These are phyloP conservation scores for Botrytis elliptica DNA, from an alignment of 2,329 filamentous ascomycete species.

Conservation along the genomic window DNA sequence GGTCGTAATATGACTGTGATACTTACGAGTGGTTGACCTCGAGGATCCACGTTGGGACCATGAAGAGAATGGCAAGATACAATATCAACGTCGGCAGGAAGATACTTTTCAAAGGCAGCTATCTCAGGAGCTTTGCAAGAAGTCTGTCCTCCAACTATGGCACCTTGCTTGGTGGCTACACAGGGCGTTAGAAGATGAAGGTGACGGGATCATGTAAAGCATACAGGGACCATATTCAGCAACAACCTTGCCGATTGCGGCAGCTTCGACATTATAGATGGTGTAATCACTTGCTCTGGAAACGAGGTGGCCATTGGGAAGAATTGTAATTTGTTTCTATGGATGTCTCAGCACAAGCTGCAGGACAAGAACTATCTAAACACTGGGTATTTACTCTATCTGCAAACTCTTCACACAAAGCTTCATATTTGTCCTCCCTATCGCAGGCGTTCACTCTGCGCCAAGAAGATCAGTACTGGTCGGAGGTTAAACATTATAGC, in stretches of 20 bases:
- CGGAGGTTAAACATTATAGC: neutral
- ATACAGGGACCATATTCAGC: slow-evolving; percentile 89
- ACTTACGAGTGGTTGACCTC: slow-evolving; percentile 79
- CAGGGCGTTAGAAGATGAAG: slow-evolving; percentile 26
- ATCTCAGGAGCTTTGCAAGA: slow-evolving; percentile 98
- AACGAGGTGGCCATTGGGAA: slow-evolving; percentile 91
- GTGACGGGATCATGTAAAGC: slow-evolving; percentile 38
- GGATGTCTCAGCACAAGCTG: slow-evolving; percentile 41
- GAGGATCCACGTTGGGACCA: slow-evolving; percentile 84
- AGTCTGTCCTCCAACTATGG: slow-evolving; percentile 95
- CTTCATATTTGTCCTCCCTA: slow-evolving; percentile 81
- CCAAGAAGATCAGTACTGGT: slow-evolving; percentile 11
- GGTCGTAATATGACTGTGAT: neutral
- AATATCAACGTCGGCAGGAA: slow-evolving; percentile 87
- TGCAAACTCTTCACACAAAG: slow-evolving; percentile 76
- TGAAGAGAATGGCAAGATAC: slow-evolving; percentile 96
- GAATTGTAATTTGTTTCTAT: slow-evolving; percentile 83
- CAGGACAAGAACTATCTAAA: slow-evolving; percentile 36
- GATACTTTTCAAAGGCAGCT: slow-evolving; percentile 82
- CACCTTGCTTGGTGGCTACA: slow-evolving; percentile 86
- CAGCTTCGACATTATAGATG: slow-evolving; percentile 97
- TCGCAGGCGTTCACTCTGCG: slow-evolving; percentile 92
- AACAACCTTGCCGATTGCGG: slow-evolving; percentile 83
- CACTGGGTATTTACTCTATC: slow-evolving; percentile 71
- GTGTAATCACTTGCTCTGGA: slow-evolving; percentile 97